These are phyloP conservation scores for Hericium rajendrae DNA, from an alignment of 768 basidiomycete species.

Conservation along the genomic window DNA sequence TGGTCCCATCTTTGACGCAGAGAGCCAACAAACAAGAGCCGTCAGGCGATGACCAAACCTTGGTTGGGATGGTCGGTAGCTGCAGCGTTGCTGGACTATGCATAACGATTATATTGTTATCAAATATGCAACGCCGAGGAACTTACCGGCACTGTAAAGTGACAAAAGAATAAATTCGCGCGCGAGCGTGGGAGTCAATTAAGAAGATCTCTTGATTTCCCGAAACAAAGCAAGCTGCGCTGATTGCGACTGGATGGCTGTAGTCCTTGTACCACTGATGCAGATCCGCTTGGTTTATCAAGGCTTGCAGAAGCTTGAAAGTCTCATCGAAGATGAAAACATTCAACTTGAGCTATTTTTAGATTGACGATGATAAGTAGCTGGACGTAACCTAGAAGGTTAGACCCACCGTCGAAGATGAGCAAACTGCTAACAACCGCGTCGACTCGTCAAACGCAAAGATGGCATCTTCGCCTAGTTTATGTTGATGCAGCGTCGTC, in stretches of 20 bases:
- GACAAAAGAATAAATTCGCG: slow-evolving; percentile 42
- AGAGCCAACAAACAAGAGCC: slow-evolving; percentile 40
- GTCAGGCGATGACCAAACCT: slow-evolving; percentile 41
- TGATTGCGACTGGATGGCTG: slow-evolving; percentile 18
- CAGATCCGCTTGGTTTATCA: slow-evolving; percentile 33
- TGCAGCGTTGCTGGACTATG: no score
- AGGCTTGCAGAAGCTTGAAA: slow-evolving; percentile 31
- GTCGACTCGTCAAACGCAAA: slow-evolving; percentile 45
- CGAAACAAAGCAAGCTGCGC: slow-evolving; percentile 33
- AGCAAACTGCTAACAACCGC: slow-evolving; percentile 37
- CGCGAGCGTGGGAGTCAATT: slow-evolving; percentile 34
- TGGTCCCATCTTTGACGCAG: slow-evolving; percentile 11
- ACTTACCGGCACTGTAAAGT: slow-evolving; percentile 45
- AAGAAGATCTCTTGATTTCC: slow-evolving; percentile 45
- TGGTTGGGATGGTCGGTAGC: slow-evolving; percentile 15
- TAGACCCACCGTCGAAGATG: slow-evolving; percentile 28
- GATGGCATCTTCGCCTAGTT: slow-evolving; percentile 34
- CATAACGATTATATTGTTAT: no score
- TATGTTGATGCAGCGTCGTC: slow-evolving; percentile 29
- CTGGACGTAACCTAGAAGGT: neutral
- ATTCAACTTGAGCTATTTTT: slow-evolving; percentile 26
- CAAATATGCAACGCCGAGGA: slow-evolving; percentile 11
- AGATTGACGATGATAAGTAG: neutral
- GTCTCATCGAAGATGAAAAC: slow-evolving; percentile 39
- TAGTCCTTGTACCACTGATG: slow-evolving; percentile 29